Conservation (phyloP, 306 rosid species). For the Castanopsis chinensis region DNA sequence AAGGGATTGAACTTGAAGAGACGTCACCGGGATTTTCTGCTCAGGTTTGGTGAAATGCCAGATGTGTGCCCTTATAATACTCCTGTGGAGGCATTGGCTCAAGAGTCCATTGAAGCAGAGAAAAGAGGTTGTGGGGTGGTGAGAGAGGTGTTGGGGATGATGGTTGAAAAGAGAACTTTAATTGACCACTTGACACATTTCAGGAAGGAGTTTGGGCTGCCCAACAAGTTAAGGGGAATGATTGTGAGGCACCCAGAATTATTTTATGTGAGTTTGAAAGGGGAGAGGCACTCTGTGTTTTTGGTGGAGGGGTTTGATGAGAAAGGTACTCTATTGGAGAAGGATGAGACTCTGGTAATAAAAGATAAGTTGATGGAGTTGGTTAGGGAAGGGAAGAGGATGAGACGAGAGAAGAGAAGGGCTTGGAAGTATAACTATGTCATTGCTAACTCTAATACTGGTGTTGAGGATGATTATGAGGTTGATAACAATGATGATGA, state of each 20-base stretch:
- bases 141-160: slow-evolving; percentile 82
- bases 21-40: slow-evolving; percentile 65
- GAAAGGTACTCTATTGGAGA: slow-evolving; percentile 69
- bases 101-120: slow-evolving; percentile 77
- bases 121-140: slow-evolving; percentile 84
- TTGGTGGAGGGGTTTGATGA: slow-evolving; percentile 80
- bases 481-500: slow-evolving; percentile 36
- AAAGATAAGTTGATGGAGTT: slow-evolving; percentile 62
- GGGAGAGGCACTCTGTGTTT: slow-evolving; percentile 74
- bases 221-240: slow-evolving; percentile 87
- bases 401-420: slow-evolving; percentile 59
- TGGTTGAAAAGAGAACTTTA: slow-evolving; percentile 71
- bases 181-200: slow-evolving; percentile 89
- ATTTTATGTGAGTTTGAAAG: slow-evolving; percentile 88
- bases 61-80: slow-evolving; percentile 70
- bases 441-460: slow-evolving; percentile 26
- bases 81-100: slow-evolving; percentile 34
- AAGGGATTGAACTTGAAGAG: slow-evolving; percentile 85
- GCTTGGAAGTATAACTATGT: slow-evolving; percentile 21
- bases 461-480: slow-evolving; percentile 8
- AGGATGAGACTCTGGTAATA: slow-evolving; percentile 48
- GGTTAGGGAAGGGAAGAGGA: slow-evolving; percentile 72
- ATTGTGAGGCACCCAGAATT: slow-evolving; percentile 83
- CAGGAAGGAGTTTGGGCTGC: slow-evolving; percentile 81
- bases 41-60: slow-evolving; percentile 71